Base-by-base conservation (phyloP, 768 basidiomycete genomes). In the Podaxis pistillaris region DNA sequence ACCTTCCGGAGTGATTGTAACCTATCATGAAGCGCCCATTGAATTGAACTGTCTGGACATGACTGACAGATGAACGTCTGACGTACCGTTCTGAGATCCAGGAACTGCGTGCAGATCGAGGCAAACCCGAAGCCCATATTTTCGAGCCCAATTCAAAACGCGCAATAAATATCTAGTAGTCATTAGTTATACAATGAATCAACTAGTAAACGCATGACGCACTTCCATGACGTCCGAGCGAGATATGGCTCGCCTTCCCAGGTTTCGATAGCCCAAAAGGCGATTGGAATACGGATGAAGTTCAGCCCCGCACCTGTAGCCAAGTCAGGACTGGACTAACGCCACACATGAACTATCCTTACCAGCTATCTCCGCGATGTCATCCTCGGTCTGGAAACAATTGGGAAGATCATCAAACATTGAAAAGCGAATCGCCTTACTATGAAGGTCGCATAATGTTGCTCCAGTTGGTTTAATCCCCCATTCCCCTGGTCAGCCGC, bases 241-340 rank as follows among this genome's bases (percentile, higher is more conserved):
- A 94, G 75, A 74, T 88, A 95, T 5, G 94, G 93, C 71, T 95
- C 93, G 28, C 83, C 84, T 24, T 77, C 74, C 79, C 86, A 86
- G 12, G 83, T 87, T 65, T 92, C 89, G 67, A 95, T 87, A 6
- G 90, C 90, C 94, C 94, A 96, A 75, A 86, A 95, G 2, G 89
- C 85, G 47, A 95, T 81, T 1, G 93, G 91, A 49, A 95, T 74
- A 2, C 93, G 83, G 51, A 96, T 75, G 82, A 88, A 95, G 75
- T 93, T 94, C 54, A 95, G 75, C 3, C 94, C 94, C 30, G 92
- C 93, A 44, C 83, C 74, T 75, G 11, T 33, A 44, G 38, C 38
- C 30, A 56, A 12, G 33, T 51, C 15, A 58, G 53, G 38, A 65
- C 19, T 15, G 28, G 1, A 17, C 5, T n/a, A 5, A n/a, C 44